Evolutionary conservation across 768 basidiomycete genomes (phyloP), one percentile per base, ranked within the genome.

Genomic region (Candolleomyces aberdarensis): DNA sequence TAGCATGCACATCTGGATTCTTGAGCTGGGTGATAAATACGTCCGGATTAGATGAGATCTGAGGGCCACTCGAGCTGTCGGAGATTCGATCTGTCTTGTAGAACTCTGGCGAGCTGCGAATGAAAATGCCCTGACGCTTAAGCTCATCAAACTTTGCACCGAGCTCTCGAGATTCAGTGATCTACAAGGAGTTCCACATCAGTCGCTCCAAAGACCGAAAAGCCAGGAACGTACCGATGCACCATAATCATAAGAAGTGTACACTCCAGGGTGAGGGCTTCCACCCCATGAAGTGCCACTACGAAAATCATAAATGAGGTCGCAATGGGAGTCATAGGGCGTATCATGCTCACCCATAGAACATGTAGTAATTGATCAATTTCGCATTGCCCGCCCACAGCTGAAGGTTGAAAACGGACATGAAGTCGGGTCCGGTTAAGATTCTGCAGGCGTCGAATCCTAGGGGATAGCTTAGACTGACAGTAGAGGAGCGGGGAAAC

Each of bases 221-320:
- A 17, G 32, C 31, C 58, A 22, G 17, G 4, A 44, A 62, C 70
- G 59, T 64, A 83, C 81, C 29, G 87, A 74, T 48, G 86, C 80
- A 19, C 91, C 92, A 60, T 94, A 94, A 72, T 94, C 92, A 58
- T 94, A 94, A 26, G 89, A 91, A 2, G 83, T 85, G 68, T 87
- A 86, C 15, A 90, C 92, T 8, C 86, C 89, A 14, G 84, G 91
- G 76, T 85, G 90, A 1, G 92, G 88, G 47, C 94, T 76, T 9
- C 80, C 88, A 44, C 90, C 92, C 91, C 91, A 94, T 13, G 88
- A 92, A 0, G 92, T 94, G 26, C 92, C 92, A 8, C 92, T 92
- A 60, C 54, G 53, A 53, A 4, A 20, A 29, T 47, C 29, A n/a
- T 26, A 3, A 3, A 46, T 19, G 36, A 90, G 89, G 76, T 84